These are phyloP conservation scores for Trypanosoma theileri DNA, from an alignment of 208 protist genomes.

Conservation along the genomic window DNA sequence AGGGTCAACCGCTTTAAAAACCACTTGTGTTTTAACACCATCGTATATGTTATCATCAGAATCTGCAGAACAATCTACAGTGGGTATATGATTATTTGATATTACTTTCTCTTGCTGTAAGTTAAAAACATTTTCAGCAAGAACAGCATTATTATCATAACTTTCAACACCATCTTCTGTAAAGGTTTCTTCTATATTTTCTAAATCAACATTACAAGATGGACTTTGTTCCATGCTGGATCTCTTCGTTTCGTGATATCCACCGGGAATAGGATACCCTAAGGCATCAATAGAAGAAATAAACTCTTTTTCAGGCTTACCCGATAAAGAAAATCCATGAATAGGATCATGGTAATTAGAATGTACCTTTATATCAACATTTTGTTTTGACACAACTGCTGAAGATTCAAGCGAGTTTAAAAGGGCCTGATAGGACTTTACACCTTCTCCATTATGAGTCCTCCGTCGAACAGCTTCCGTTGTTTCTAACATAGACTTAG, in stretches of 20 bases:
- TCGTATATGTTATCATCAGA: conserved; percentile 65
- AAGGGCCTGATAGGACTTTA: conserved; percentile 69
- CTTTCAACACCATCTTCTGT: not conserved
- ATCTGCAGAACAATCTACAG: conserved; percentile 31
- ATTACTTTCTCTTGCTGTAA: not conserved
- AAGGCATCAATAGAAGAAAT: not conserved
- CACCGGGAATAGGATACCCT: not conserved
- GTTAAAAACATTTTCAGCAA: conserved; percentile 1
- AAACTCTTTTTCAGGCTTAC: not conserved
- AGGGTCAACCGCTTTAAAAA: conserved; percentile 76
- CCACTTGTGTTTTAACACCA: conserved; percentile 70
- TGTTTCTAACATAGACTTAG: conserved; percentile 84
- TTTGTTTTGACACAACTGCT: not conserved
- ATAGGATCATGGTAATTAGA: conserved; percentile 7
- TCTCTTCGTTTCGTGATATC: not conserved
- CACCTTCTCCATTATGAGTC: conserved; percentile 43
- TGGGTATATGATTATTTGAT: conserved; percentile 1
- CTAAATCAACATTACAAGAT: conserved; percentile 1
- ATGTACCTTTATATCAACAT: not conserved
- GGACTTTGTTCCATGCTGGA: too few relatives aligned
- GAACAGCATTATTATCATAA: not conserved
- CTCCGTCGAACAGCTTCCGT: conserved; percentile 65
- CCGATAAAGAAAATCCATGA: conserved; percentile 2
- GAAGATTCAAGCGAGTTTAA: conserved; percentile 55
- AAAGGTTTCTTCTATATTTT: conserved; percentile 8